These are phyloP conservation scores for Aureobasidium uvarum DNA, from an alignment of 2,329 filamentous ascomycete species.

Conservation along the genomic window DNA sequence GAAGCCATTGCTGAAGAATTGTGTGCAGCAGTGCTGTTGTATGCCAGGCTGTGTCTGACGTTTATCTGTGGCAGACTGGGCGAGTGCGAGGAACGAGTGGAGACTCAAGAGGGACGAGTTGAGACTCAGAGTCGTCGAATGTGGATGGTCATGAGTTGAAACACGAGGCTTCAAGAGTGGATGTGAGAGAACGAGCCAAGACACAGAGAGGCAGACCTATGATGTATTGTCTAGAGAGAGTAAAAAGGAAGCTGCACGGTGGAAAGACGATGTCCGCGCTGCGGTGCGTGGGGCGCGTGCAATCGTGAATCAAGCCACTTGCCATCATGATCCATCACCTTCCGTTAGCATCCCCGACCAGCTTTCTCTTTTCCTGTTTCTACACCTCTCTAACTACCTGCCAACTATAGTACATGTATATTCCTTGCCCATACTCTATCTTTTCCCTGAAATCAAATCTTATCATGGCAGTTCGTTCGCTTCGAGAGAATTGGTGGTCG, in stretches of 20 bases:
- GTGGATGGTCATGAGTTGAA: slow-evolving; percentile 8
- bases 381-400: not conserved
- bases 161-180: not conserved
- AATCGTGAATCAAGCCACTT: not conserved
- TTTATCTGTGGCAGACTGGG: not conserved
- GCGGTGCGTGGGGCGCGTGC: not conserved
- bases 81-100: not conserved
- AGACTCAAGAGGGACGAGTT: not conserved
- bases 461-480: not conserved
- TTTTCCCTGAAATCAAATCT: not conserved
- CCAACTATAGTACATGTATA: not conserved
- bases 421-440: too few relatives aligned
- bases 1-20: slow-evolving; percentile 7
- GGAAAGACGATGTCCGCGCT: not conserved
- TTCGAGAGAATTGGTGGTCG: not conserved
- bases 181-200: not conserved
- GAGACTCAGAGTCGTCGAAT: slow-evolving; percentile 1
- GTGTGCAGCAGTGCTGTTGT: not conserved
- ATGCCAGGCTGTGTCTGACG: slow-evolving; percentile 16
- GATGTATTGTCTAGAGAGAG: slow-evolving; percentile 8
- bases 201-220: not conserved
- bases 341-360: not conserved
- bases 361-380: not conserved
- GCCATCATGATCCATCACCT: slow-evolving; percentile 7
- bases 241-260: not conserved